Base-by-base conservation (phyloP, 129 eudicot genomes). In the Helianthus tuberosus region DNA sequence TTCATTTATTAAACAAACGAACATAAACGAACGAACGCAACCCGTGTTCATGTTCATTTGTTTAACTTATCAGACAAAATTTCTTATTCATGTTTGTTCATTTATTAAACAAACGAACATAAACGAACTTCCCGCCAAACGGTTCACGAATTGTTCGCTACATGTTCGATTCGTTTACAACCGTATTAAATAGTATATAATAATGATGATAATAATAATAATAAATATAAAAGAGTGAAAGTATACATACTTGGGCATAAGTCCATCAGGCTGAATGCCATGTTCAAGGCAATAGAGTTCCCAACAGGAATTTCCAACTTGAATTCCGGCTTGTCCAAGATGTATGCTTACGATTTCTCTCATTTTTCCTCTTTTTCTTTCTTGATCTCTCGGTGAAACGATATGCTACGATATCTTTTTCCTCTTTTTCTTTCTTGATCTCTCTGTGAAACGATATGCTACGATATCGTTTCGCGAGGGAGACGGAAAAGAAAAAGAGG, bases 201-300 rank as follows among this genome's bases (percentile, higher is more conserved):
- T 3, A 3, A 32, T 3, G 36, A 32, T 3, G 0, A 32, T 32
- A 32, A 32, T 32, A 32, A 32, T 32, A 32, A 32, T 32, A 43
- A 12, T 36, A n/a, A 13, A 32, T 75, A 6, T 17, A 36, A 15
- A 44, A 51, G 41, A 58, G 3, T 17, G 16, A 58, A n/a, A 2
- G 9, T 12, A 58, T 9, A 61, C 35, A 6, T 64, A 88, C 93
- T 67, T 84, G 43, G 87, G 68, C 82, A 88, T 88, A 49, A 11
- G 72, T 15, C 93, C 93, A 77, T 88, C 89, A 5, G 83, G 84
- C 43, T 80, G 86, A 73, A 88, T 88, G 73, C 86, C 88, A 85
- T 88, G 93, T 78, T 88, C 93, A 29, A 88, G 89, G 78, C 93
- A 88, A 66, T 84, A 88, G 16, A 88, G 87, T 81, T 86, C 91